A percentile compares a stretch with the other conserved stretches of the same genome.
phyloP scores from a whole-genome alignment of 1,284 basidiomycete genomes.

The Phylloporus gajari region DNA sequence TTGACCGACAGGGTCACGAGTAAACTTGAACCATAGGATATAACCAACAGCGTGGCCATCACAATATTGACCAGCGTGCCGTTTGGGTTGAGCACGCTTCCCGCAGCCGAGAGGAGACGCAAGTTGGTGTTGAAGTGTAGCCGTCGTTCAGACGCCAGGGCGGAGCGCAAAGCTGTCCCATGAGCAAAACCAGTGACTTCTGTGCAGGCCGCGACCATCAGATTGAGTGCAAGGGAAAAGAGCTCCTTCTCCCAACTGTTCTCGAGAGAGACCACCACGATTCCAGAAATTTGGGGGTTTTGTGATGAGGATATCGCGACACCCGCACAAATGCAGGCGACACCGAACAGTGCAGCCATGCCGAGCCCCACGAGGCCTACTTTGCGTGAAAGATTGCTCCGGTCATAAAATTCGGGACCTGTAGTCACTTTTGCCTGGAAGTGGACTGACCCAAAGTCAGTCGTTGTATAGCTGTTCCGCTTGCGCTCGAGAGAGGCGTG shows the following conservation, averaged over 20 bases:
- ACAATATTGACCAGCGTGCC: slow-evolving; percentile 33
- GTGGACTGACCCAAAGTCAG: slow-evolving; percentile 35
- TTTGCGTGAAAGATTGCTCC: slow-evolving; percentile 36
- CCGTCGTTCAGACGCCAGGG: slow-evolving; percentile 35
- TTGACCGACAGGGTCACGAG: slow-evolving; percentile 34
- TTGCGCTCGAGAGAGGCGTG: neutral
- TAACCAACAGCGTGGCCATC: slow-evolving; percentile 43
- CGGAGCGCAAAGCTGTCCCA: slow-evolving; percentile 40
- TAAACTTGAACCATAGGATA: slow-evolving; percentile 39
- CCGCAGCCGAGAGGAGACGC: slow-evolving; percentile 38
- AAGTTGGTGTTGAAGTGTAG: slow-evolving; percentile 46
- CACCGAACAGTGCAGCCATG: slow-evolving; percentile 32
- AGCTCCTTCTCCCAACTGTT: slow-evolving; percentile 30
- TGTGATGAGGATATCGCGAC: slow-evolving; percentile 28
- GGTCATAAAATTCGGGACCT: slow-evolving; percentile 42
- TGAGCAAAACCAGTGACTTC: slow-evolving; percentile 44
- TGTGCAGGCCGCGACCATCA: slow-evolving; percentile 42
- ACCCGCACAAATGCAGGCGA: slow-evolving; percentile 34
- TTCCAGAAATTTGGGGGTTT: slow-evolving; percentile 28
- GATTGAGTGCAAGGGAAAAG: slow-evolving; percentile 30
- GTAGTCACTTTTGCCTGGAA: slow-evolving; percentile 35
- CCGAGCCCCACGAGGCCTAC: slow-evolving; percentile 38
- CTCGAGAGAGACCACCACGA: slow-evolving; percentile 29
- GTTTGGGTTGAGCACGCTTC: slow-evolving; percentile 31
- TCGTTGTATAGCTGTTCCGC: slow-evolving; percentile 21